A percentile compares a stretch with the other conserved stretches of the same genome.
Evolutionary conservation across 441 rosid genomes (phyloP).

Genomic region (Populus tomentosa): DNA sequence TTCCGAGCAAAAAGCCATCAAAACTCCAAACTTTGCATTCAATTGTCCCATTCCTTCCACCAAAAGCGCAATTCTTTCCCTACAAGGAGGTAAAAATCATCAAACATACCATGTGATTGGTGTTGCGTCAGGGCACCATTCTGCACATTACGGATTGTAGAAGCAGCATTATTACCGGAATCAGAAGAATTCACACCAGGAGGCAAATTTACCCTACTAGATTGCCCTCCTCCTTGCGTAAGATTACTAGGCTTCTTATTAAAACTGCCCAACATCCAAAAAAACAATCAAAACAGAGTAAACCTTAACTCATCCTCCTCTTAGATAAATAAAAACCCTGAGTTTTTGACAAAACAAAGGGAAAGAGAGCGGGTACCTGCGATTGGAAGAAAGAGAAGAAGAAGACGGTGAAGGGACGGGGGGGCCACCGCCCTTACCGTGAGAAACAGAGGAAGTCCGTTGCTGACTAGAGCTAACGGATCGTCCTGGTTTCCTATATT

Average conservation of each 20-base stretch:
- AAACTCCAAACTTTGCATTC: neutral
- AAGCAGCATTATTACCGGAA: conserved; percentile 27
- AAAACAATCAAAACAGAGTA: neutral
- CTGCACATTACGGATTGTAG: conserved; percentile 39
- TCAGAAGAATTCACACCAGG: conserved; percentile 39
- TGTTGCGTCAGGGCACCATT: conserved; percentile 58
- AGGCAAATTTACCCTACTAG: conserved; percentile 56
- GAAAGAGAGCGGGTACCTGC: conserved; percentile 32
- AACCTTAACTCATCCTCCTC: neutral
- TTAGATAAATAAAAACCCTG: conserved; percentile 11
- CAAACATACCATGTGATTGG: conserved; percentile 56
- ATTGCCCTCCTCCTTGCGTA: conserved; percentile 64
- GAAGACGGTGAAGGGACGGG: conserved; percentile 65
- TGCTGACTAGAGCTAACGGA: conserved; percentile 65
- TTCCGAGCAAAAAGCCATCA: neutral
- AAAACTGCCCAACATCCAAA: neutral
- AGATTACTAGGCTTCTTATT: conserved; percentile 61
- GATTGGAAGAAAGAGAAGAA: conserved; percentile 32
- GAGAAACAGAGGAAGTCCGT: conserved; percentile 61
- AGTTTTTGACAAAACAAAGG: neutral
- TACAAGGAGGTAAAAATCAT: neutral
- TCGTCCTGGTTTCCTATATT: conserved; percentile 69
- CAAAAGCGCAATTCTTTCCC: neutral
- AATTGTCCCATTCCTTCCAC: neutral
- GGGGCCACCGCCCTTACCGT: conserved; percentile 71